Evolutionary conservation across 768 basidiomycete species (phyloP), one percentile per base, ranked within the genome.

Genomic region (Pholiota conissans): DNA sequence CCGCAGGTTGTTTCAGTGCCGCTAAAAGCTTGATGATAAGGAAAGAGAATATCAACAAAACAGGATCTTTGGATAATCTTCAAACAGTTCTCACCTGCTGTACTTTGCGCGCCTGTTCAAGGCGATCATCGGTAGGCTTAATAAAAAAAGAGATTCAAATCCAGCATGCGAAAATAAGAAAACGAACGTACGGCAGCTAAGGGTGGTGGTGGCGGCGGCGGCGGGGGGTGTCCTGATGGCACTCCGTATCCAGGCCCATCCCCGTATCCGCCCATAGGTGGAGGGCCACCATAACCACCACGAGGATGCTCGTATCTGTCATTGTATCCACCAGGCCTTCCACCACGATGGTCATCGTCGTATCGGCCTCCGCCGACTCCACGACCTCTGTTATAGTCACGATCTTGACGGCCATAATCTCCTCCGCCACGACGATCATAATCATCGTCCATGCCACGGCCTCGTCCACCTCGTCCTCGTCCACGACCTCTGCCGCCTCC

Each of bases 101-200:
- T 8, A 95, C 91, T 71, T 84, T 89, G 55, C 87, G 84, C 7
- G 93, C 92, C 77, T 94, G 90, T 65, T 95, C 93, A 18, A 95
- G 76, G 11, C 93, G 88, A 49, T 94, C 91, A 57, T 94, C 91
- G 10, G 75, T 70, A 37, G 79, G 74, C 82, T 85, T 60, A 18
- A 45, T 39, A 24, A 20, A 49, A 18, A 30, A n/a, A 29, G 14
- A 22, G 14, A 50, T 50, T 28, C 49, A 16, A 11, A 30, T 45
- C 18, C 11, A 32, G 9, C 7, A 10, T 11, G 13, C n/a, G 37
- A 18, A 20, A 14, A 7, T 11, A 48, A 37, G 26, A 35, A 49
- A 16, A 13, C 3, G 49, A 24, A 65, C 66, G 52, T 54, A 72
- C 69, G 10, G 56, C 64, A 37, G 64, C 59, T 54, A n/a, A n/a